Percentiles rank a stretch among this genome's conserved stretches.
Evolutionary conservation across 2,329 filamentous ascomycete genomes (phyloP).

Genomic region (Plectosphaerella sp.): DNA sequence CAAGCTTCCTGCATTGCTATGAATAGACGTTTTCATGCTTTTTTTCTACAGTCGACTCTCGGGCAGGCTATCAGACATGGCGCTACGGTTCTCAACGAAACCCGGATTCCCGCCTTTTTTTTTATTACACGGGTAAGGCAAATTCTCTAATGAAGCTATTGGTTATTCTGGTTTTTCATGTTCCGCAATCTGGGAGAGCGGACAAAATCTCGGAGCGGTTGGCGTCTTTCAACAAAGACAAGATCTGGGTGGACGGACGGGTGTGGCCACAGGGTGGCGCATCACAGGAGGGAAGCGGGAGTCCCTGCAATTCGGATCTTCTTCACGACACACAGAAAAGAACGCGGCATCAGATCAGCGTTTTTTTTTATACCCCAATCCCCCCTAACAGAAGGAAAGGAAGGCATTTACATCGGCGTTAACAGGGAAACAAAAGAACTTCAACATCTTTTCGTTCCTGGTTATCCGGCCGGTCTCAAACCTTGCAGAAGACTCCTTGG

Average conservation of each 20-base stretch:
- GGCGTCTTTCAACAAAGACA: constrained; percentile 46
- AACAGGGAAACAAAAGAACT: constrained; percentile 40
- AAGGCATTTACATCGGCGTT: constrained; percentile 27
- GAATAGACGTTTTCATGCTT: constrained; percentile 14
- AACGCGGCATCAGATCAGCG: no score
- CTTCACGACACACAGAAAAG: neutral
- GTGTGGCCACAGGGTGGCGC: no score
- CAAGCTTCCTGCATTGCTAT: constrained; percentile 14
- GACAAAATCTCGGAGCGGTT: constrained; percentile 19
- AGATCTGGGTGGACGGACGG: constrained; percentile 9
- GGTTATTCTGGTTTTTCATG: constrained; percentile 6
- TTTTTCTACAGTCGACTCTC: constrained; percentile 9
- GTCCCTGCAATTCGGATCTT: constrained; percentile 4
- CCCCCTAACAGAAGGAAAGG: neutral
- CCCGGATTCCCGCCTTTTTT: constrained; percentile 12
- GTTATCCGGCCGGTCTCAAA: constrained; percentile 31
- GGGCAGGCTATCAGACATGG: constrained; percentile 13
- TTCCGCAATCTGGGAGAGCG: constrained; percentile 2
- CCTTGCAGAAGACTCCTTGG: neutral
- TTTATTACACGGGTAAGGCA: constrained; percentile 10
- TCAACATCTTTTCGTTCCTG: constrained; percentile 42
- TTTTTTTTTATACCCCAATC: constrained; percentile 27
- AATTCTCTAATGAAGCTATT: constrained; percentile 9
- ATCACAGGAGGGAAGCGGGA: no score
- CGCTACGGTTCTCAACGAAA: constrained; percentile 16